Conservation (phyloP, 805 yeast genomes). For the Scheffersomyces lignosus region DNA sequence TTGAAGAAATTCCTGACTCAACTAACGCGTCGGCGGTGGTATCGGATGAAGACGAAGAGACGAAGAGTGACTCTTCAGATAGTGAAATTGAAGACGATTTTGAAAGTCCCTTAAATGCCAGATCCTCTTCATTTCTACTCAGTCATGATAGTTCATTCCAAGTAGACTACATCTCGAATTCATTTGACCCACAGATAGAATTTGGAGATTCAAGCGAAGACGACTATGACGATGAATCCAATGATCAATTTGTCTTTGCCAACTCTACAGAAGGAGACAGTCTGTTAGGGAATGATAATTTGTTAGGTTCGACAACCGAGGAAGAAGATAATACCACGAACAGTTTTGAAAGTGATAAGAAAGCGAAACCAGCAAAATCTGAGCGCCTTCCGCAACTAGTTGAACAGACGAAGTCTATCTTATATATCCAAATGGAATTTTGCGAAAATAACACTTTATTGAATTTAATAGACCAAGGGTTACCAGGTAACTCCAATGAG, state of each 20-base stretch:
- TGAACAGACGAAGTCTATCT: conserved; percentile 52
- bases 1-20: conserved; percentile 62
- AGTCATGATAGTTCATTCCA: conserved; percentile 26
- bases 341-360: too few species aligned
- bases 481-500: conserved; percentile 68
- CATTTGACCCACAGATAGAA: conserved; percentile 57
- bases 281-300: conserved; percentile 3
- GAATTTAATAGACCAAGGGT: conserved; percentile 74
- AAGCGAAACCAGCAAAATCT: background rate
- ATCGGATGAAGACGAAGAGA: conserved; percentile 18
- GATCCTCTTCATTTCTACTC: conserved; percentile 16
- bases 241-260: conserved; percentile 35
- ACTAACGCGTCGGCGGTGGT: conserved; percentile 18
- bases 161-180: conserved; percentile 70
- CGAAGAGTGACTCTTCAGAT: conserved; percentile 13
- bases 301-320: background rate
- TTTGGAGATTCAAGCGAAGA: conserved; percentile 43
- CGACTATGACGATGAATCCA: conserved; percentile 25
- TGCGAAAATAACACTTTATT: conserved; percentile 91
- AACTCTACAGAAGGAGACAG: conserved; percentile 14
- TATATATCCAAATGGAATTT: conserved; percentile 97
- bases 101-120: conserved; percentile 21
- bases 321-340: background rate
- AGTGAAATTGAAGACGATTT: conserved; percentile 15
- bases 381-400: background rate